Evolutionary conservation across 805 yeast species (phyloP), one percentile per base, ranked within the genome.

Genomic region (Zygotorulaspora florentina): DNA sequence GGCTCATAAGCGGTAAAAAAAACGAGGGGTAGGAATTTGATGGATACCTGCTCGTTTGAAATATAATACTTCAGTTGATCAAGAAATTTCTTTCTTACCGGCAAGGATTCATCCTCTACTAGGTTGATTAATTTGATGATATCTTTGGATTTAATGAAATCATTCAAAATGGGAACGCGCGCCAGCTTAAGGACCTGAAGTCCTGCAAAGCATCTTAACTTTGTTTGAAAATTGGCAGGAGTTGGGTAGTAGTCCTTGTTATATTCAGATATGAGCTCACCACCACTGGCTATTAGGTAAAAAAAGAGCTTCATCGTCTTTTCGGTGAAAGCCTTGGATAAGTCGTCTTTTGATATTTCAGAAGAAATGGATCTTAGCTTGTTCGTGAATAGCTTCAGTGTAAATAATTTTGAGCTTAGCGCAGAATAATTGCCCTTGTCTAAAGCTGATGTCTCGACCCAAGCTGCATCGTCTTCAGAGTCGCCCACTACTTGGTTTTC

Each of bases 1-100:
- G 95, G 91, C 57, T 89, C 97, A 57, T 79, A 81, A 0, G 93
- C 95, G 55, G 77, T 71, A 59, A 86, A 83, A 59, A 84, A 87
- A 0, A 86, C 68, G 17, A 87, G 61, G 0, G 88, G 82, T 35
- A 85, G 57, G 55, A 81, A 87, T 49, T 79, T 74, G 45, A 81
- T 82, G 0, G 95, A 79, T 2, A 88, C 72, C 8, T 61, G 51
- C 41, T 74, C 80, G 20, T 66, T 63, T 23, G 81, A 73, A 40
- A 85, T 65, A 43, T 71, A 70, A 29, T 72, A 71, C 48, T 81
- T 77, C 48, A 87, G 54, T 29, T 70, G 69, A 25, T 66, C 65
- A 30, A 82, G 61, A 50, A 86, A 81, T 3, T 54, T 55, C 5
- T 58, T 54, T 41, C 96, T 75, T 1, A 86, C 87, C 17, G 75